phyloP scores from a whole-genome alignment of 495 filamentous ascomycete species.

The Xylaria nigripes region DNA sequence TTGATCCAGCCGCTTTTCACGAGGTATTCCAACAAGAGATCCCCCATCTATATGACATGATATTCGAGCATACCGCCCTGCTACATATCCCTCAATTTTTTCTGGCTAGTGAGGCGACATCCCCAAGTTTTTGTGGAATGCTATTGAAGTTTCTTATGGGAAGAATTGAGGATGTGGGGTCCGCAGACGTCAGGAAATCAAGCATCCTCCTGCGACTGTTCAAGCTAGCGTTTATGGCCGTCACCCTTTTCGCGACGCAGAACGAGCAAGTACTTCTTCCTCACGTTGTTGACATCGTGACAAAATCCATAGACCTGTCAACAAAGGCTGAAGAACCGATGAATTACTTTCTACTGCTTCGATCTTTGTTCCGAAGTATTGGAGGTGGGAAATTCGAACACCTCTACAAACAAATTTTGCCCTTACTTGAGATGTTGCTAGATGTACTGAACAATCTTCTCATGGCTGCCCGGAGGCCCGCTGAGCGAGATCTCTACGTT shows the following conservation, averaged over 20 bases:
- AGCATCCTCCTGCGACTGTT: slow-evolving; percentile 90
- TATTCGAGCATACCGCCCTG: slow-evolving; percentile 90
- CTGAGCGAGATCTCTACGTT: slow-evolving; percentile 91
- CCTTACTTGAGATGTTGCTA: slow-evolving; percentile 90
- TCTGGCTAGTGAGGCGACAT: slow-evolving; percentile 93
- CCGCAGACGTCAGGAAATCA: slow-evolving; percentile 78
- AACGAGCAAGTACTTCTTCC: slow-evolving; percentile 94
- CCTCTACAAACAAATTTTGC: slow-evolving; percentile 94
- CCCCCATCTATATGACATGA: slow-evolving; percentile 91
- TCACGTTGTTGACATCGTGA: slow-evolving; percentile 92
- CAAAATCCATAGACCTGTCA: slow-evolving; percentile 89
- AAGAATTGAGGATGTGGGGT: slow-evolving; percentile 88
- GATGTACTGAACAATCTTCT: slow-evolving; percentile 95
- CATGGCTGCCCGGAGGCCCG: slow-evolving; percentile 75
- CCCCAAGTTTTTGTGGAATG: slow-evolving; percentile 96
- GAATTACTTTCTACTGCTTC: slow-evolving; percentile 94
- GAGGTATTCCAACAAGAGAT: slow-evolving; percentile 98
- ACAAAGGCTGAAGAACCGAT: slow-evolving; percentile 94
- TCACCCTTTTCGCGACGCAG: slow-evolving; percentile 86
- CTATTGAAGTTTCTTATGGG: slow-evolving; percentile 95
- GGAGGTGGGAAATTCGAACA: slow-evolving; percentile 96
- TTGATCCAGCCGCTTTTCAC: slow-evolving; percentile 96
- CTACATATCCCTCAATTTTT: slow-evolving; percentile 97
- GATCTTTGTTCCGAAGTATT: slow-evolving; percentile 91
- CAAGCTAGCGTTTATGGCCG: slow-evolving; percentile 99